Evolutionary conservation across 108 stramenopile species (phyloP).

Genomic region (Cylindrotheca fusiformis): DNA sequence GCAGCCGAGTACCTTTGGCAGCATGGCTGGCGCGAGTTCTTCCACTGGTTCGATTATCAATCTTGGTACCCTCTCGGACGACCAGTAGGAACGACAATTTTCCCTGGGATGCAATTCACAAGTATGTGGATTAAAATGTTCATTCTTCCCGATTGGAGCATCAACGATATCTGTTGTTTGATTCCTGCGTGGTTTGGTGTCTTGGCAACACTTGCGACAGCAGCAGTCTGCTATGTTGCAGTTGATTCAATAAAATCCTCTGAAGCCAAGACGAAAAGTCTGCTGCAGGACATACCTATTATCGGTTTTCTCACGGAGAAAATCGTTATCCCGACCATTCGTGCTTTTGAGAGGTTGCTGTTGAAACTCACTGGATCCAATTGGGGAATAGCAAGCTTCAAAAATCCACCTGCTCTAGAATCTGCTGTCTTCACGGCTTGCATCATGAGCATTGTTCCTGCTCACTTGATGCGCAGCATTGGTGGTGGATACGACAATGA

Average conservation of each 20-base stretch:
- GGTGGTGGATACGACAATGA: slow-evolving; percentile 99
- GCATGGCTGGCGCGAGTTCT: slow-evolving; percentile 65
- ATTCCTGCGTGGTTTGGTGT: slow-evolving; percentile 93
- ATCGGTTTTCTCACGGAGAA: slow-evolving; percentile 29
- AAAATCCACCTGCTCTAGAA: slow-evolving; percentile 42
- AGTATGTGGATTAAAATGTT: slow-evolving; percentile 82
- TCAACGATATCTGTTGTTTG: slow-evolving; percentile 93
- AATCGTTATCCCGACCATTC: slow-evolving; percentile 22
- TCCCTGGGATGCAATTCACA: slow-evolving; percentile 97
- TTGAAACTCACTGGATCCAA: slow-evolving; percentile 31
- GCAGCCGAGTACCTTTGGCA: slow-evolving; percentile 77
- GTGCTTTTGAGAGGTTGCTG: slow-evolving; percentile 40
- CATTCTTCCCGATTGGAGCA: slow-evolving; percentile 62
- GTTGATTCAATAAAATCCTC: slow-evolving; percentile 15
- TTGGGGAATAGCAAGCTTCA: slow-evolving; percentile 31
- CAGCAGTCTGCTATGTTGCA: slow-evolving; percentile 59
- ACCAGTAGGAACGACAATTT: slow-evolving; percentile 98
- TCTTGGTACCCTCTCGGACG: slow-evolving; percentile 96
- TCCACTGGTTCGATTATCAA: slow-evolving; percentile 89
- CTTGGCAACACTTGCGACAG: slow-evolving; percentile 65
- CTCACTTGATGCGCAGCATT: slow-evolving; percentile 80
- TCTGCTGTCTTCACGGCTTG: slow-evolving; percentile 58
- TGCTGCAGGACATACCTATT: slow-evolving; percentile 60
- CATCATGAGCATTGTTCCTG: slow-evolving; percentile 85
- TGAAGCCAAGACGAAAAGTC: slow-evolving; percentile 18